These are phyloP conservation scores for Aspergillus spinulosporus DNA, from an alignment of 2,329 filamentous ascomycete genomes.

Conservation along the genomic window DNA sequence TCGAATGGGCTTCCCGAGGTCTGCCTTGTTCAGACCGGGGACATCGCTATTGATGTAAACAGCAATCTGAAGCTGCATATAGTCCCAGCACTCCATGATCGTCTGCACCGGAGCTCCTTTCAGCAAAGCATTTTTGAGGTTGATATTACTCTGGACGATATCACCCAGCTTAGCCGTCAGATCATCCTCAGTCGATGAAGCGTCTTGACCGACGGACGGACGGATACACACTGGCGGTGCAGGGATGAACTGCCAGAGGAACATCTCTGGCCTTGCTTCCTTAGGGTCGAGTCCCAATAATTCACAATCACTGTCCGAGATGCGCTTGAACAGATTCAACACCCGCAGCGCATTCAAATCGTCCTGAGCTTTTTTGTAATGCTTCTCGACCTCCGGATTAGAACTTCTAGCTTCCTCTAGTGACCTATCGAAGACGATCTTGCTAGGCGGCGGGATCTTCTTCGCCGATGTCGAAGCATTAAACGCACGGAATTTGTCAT, in stretches of 20 bases:
- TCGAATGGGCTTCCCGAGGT: constrained; percentile 82
- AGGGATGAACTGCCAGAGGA: constrained; percentile 94
- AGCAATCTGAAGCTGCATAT: constrained; percentile 88
- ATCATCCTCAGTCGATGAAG: constrained; percentile 92
- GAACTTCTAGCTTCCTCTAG: constrained; percentile 76
- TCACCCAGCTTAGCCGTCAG: constrained; percentile 96
- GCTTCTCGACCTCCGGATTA: constrained; percentile 83
- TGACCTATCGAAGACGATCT: constrained; percentile 80
- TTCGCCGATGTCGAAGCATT: constrained; percentile 84
- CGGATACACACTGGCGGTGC: constrained; percentile 92
- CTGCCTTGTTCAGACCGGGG: constrained; percentile 84
- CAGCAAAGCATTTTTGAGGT: constrained; percentile 77
- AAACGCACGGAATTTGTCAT: constrained; percentile 87
- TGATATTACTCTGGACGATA: constrained; percentile 87
- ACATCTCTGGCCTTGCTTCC: constrained; percentile 91
- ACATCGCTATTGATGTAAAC: constrained; percentile 98
- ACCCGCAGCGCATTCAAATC: constrained; percentile 88
- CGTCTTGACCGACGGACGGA: constrained; percentile 90
- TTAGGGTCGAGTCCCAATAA: constrained; percentile 82
- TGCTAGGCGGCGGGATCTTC: constrained; percentile 79
- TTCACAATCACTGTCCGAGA: constrained; percentile 83
- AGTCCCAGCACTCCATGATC: constrained; percentile 98
- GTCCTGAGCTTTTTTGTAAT: constrained; percentile 88
- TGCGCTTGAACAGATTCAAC: constrained; percentile 86
- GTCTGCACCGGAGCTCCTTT: constrained; percentile 83